Evolutionary conservation across 2,329 filamentous ascomycete genomes (phyloP).

Genomic region (Macrophomina phaseolina): DNA sequence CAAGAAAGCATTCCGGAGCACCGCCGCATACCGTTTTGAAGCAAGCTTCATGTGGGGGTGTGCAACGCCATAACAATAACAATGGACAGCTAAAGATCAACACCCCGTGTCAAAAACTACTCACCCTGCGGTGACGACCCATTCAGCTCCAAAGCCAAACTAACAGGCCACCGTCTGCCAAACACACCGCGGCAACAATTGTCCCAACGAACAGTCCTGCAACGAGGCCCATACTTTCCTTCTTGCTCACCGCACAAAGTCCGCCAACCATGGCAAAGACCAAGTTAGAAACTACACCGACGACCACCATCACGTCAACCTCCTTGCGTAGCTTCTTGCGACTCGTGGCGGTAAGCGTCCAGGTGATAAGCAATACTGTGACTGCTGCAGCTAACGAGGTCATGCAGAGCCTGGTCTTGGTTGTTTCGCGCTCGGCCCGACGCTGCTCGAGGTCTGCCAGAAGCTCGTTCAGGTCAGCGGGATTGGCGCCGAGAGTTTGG

Average conservation of each 20-base stretch:
- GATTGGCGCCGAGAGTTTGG: constrained; percentile 10
- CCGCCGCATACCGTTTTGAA: background rate
- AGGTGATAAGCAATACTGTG: constrained; percentile 68
- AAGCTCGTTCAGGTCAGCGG: constrained; percentile 18
- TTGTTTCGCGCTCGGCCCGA: constrained; percentile 42
- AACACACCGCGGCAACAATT: constrained; percentile 54
- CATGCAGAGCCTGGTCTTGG: constrained; percentile 48
- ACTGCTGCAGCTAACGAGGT: constrained; percentile 64
- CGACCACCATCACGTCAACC: constrained; percentile 74
- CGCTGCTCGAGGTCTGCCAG: constrained; percentile 32
- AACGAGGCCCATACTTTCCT: constrained; percentile 50
- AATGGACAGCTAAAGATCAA: background rate
- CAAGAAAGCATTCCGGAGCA: background rate
- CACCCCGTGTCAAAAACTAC: background rate
- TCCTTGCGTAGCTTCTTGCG: constrained; percentile 70
- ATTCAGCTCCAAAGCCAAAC: constrained; percentile 43
- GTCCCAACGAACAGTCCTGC: constrained; percentile 54
- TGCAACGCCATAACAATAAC: constrained; percentile 4
- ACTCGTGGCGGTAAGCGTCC: constrained; percentile 70
- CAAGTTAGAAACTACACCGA: constrained; percentile 71
- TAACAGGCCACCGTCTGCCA: constrained; percentile 59
- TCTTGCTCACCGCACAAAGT: constrained; percentile 62
- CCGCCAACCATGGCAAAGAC: constrained; percentile 68
- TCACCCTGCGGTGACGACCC: background rate
- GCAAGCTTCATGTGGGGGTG: background rate